Evolutionary conservation across 164 flowering plant species (phyloP).

Genomic region (Stephania cephalantha): DNA sequence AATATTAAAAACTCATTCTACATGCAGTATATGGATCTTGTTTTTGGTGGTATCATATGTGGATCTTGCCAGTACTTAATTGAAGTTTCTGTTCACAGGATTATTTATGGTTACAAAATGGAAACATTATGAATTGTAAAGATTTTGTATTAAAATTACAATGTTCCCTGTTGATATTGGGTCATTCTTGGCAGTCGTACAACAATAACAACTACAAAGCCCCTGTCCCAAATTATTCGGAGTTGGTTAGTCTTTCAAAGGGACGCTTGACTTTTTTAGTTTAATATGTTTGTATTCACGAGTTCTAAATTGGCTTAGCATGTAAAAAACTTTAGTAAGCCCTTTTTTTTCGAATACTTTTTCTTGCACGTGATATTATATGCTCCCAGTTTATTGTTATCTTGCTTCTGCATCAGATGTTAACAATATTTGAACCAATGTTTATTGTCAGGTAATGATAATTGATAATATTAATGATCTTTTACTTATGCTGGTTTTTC

Average conservation of each 20-base stretch:
- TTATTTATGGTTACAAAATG: not conserved
- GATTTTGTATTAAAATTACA: not conserved
- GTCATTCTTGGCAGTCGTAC: not conserved
- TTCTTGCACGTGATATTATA: not conserved
- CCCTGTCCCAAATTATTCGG: not conserved
- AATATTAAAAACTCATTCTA: not conserved
- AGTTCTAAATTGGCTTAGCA: not conserved
- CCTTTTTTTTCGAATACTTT: no score
- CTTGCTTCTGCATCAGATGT: not conserved
- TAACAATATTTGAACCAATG: not conserved
- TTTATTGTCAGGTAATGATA: not conserved
- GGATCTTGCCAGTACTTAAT: not conserved
- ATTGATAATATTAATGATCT: not conserved
- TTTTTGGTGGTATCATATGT: no score
- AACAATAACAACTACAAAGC: no score
- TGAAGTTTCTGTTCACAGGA: not conserved
- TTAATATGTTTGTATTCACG: not conserved
- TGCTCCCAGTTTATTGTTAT: not conserved
- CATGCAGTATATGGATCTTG: not conserved
- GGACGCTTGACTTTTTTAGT: not conserved
- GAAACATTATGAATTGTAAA: not conserved
- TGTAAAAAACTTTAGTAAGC: not conserved
- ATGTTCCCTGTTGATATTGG: not conserved
- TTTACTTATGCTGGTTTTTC: constrained; percentile 7
- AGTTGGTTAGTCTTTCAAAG: not conserved